Evolutionary conservation across 371 early-diverging fungal genomes (phyloP).

Genomic region (Mortierella sp.): DNA sequence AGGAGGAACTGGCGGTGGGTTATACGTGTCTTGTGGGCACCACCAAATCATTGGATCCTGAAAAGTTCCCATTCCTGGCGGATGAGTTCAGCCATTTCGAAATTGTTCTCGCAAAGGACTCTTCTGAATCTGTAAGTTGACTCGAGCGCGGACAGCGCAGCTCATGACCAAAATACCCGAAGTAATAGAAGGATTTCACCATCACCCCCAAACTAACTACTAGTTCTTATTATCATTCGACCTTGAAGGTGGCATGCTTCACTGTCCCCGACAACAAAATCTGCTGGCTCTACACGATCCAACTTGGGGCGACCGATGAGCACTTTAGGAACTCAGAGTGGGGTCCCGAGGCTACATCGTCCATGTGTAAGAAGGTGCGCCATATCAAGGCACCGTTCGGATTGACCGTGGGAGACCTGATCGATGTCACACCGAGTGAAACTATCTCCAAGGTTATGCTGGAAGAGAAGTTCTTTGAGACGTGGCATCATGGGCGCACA

Average conservation of each 20-base stretch:
- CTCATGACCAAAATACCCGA: too few relatives aligned
- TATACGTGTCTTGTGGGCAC: constrained; percentile 35
- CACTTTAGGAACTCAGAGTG: constrained; percentile 38
- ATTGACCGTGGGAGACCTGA: constrained; percentile 24
- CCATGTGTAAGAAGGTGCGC: constrained; percentile 26
- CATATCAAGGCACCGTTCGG: constrained; percentile 34
- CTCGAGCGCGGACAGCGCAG: not conserved
- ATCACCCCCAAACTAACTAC: too few relatives aligned
- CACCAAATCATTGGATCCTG: constrained; percentile 16
- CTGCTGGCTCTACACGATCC: constrained; percentile 27
- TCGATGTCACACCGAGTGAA: constrained; percentile 28
- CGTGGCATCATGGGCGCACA: constrained; percentile 24
- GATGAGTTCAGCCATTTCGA: constrained; percentile 21
- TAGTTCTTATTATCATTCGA: too few relatives aligned
- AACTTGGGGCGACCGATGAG: constrained; percentile 13
- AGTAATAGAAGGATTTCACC: too few relatives aligned
- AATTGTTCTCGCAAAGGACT: constrained; percentile 33
- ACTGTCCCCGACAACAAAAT: constrained; percentile 35
- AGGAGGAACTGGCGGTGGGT: constrained; percentile 18
- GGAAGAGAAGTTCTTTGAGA: constrained; percentile 31
- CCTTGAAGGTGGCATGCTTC: constrained; percentile 27
- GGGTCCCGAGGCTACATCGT: constrained; percentile 28
- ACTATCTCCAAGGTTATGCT: constrained; percentile 39
- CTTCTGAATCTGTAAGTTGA: constrained; percentile 29
- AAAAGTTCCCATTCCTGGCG: constrained; percentile 12